Evolutionary conservation across 2,329 filamentous ascomycete genomes (phyloP).

Genomic region (Exophiala alcalophila): DNA sequence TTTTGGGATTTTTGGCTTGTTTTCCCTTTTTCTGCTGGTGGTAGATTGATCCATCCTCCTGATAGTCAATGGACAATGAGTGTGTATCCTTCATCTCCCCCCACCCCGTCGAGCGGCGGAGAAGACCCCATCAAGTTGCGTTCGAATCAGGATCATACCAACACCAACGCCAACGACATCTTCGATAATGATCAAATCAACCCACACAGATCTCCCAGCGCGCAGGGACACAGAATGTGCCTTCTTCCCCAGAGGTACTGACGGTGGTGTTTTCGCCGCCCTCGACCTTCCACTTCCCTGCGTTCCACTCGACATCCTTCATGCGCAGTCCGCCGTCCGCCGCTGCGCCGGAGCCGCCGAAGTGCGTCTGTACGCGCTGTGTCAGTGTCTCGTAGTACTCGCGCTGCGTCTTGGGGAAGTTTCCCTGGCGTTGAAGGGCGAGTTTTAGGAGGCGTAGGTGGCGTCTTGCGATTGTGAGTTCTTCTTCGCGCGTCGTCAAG

Average conservation of each 20-base stretch:
- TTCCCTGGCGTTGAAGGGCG: conserved; percentile 40
- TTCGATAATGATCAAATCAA: conserved; percentile 1
- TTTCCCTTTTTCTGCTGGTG: too few species aligned
- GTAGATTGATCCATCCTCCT: too few species aligned
- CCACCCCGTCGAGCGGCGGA: too few species aligned
- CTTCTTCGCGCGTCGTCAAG: conserved; percentile 26
- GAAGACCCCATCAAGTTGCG: too few species aligned
- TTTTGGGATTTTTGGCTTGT: too few species aligned
- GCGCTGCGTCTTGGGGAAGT: conserved; percentile 47
- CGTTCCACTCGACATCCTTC: conserved; percentile 36
- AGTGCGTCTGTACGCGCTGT: conserved; percentile 3
- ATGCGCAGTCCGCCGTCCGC: too few species aligned
- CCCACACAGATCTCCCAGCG: conserved; percentile 7
- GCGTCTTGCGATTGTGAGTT: conserved; percentile 36
- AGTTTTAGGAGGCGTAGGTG: conserved; percentile 42
- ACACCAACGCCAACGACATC: too few species aligned
- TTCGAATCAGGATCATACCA: too few species aligned
- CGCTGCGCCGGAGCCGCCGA: conserved; percentile 30
- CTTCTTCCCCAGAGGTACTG: conserved; percentile 32
- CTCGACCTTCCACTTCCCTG: conserved; percentile 50
- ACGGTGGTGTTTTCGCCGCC: conserved; percentile 48
- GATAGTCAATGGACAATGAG: too few species aligned
- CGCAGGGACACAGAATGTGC: conserved; percentile 5
- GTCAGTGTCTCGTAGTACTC: conserved; percentile 47
- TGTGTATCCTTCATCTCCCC: too few species aligned